Conservation (phyloP, 2,329 filamentous ascomycete genomes). For the Aphanocladium album region DNA sequence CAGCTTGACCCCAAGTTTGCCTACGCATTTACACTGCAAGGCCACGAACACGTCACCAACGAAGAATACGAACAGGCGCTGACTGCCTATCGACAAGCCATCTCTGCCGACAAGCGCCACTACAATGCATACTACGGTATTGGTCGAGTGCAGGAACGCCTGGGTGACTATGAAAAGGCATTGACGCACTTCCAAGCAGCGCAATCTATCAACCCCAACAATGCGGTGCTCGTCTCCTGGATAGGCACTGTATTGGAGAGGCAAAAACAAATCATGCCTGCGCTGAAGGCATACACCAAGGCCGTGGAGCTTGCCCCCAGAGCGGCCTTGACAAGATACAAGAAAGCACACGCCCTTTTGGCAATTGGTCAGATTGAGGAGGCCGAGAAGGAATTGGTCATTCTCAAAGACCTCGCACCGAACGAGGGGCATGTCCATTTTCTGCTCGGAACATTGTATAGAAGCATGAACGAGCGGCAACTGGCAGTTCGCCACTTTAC, state of each 20-base stretch:
- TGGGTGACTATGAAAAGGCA: slow-evolving; percentile 86
- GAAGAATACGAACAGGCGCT: slow-evolving; percentile 97
- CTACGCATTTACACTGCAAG: slow-evolving; percentile 92
- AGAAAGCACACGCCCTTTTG: slow-evolving; percentile 84
- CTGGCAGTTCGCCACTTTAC: slow-evolving; percentile 91
- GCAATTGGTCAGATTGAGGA: slow-evolving; percentile 64
- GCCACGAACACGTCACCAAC: slow-evolving; percentile 91
- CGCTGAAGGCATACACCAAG: slow-evolving; percentile 74
- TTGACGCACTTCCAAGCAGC: slow-evolving; percentile 88
- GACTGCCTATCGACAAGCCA: slow-evolving; percentile 77
- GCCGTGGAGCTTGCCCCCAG: slow-evolving; percentile 78
- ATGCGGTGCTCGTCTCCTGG: slow-evolving; percentile 86
- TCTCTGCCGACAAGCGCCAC: slow-evolving; percentile 80
- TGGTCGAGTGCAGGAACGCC: slow-evolving; percentile 76
- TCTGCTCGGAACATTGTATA: slow-evolving; percentile 79
- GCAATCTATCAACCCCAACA: slow-evolving; percentile 85
- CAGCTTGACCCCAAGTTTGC: slow-evolving; percentile 87
- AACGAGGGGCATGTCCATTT: slow-evolving; percentile 97
- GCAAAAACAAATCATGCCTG: slow-evolving; percentile 73
- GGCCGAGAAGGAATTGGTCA: slow-evolving; percentile 75
- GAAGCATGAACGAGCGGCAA: slow-evolving; percentile 64
- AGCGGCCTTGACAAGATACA: slow-evolving; percentile 81
- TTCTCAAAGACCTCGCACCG: slow-evolving; percentile 86
- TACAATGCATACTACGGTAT: slow-evolving; percentile 99
- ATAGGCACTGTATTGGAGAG: slow-evolving; percentile 88